phyloP scores from a whole-genome alignment of 768 basidiomycete genomes.

The Lactarius deliciosus region DNA sequence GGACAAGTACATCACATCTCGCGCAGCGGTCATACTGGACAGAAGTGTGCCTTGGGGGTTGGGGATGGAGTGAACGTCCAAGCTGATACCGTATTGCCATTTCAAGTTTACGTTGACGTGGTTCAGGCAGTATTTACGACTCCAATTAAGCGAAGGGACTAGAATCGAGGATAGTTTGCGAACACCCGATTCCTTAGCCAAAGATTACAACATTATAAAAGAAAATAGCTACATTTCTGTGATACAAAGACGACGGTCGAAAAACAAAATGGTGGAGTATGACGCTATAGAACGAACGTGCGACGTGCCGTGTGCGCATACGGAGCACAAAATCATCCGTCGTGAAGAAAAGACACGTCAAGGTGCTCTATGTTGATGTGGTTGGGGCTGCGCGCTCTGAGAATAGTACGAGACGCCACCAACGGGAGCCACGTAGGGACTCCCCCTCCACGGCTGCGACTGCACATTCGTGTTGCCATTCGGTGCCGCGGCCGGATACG shows the following conservation, averaged over 20 bases:
- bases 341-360: conserved; percentile 1
- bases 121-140: too few relatives aligned
- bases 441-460: conserved; percentile 18
- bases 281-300: neutral
- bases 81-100: too few relatives aligned
- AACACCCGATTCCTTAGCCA: neutral
- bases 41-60: too few relatives aligned
- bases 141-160: too few relatives aligned
- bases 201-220: conserved; percentile 18
- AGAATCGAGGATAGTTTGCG: neutral
- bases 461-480: conserved; percentile 13
- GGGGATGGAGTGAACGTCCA: too few relatives aligned
- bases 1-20: too few relatives aligned
- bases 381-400: conserved; percentile 4
- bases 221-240: conserved; percentile 16
- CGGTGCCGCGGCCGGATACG: conserved; percentile 7
- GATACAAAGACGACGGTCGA: conserved; percentile 4
- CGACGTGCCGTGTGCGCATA: neutral
- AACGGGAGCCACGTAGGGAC: conserved; percentile 12
- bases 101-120: too few relatives aligned
- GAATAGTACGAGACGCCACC: conserved; percentile 20
- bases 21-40: too few relatives aligned
- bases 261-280: neutral
- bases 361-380: conserved; percentile 28
- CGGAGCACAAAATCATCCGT: neutral